Evolutionary conservation across 2,329 filamentous ascomycete genomes (phyloP).

Genomic region (Alternaria burnsii): DNA sequence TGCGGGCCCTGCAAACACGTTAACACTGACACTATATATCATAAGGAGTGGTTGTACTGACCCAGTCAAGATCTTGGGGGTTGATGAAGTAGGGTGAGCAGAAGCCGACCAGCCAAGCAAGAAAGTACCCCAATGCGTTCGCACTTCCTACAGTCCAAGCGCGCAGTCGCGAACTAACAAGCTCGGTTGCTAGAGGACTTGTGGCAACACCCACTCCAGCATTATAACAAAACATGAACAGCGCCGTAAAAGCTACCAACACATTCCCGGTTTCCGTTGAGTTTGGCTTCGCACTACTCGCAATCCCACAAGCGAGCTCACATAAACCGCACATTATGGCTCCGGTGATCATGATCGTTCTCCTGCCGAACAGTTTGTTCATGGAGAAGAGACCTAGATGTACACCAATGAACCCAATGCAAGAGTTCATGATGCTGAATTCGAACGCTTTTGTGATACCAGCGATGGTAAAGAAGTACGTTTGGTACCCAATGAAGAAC

Average conservation of each 20-base stretch:
- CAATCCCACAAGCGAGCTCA: slow-evolving; percentile 57
- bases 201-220: slow-evolving; percentile 45
- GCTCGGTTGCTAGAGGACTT: slow-evolving; percentile 43
- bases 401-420: slow-evolving; percentile 59
- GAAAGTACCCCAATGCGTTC: slow-evolving; percentile 47
- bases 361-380: slow-evolving; percentile 57
- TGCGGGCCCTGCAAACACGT: slow-evolving; percentile 25
- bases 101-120: slow-evolving; percentile 49
- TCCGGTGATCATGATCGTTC: slow-evolving; percentile 59
- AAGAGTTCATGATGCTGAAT: slow-evolving; percentile 61
- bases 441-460: slow-evolving; percentile 53
- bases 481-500: slow-evolving; percentile 62
- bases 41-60: slow-evolving; percentile 28
- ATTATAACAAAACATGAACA: slow-evolving; percentile 51
- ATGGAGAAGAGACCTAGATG: slow-evolving; percentile 61
- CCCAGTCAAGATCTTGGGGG: slow-evolving; percentile 48
- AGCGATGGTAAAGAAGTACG: slow-evolving; percentile 52
- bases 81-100: slow-evolving; percentile 54
- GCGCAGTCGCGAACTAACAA: slow-evolving; percentile 45
- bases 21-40: not conserved
- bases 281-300: slow-evolving; percentile 33
- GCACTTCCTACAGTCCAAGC: slow-evolving; percentile 49
- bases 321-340: slow-evolving; percentile 55
- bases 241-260: slow-evolving; percentile 46
- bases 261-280: slow-evolving; percentile 35